Base-by-base conservation (phyloP, 306 rosid species). In the Castanea crenata region DNA sequence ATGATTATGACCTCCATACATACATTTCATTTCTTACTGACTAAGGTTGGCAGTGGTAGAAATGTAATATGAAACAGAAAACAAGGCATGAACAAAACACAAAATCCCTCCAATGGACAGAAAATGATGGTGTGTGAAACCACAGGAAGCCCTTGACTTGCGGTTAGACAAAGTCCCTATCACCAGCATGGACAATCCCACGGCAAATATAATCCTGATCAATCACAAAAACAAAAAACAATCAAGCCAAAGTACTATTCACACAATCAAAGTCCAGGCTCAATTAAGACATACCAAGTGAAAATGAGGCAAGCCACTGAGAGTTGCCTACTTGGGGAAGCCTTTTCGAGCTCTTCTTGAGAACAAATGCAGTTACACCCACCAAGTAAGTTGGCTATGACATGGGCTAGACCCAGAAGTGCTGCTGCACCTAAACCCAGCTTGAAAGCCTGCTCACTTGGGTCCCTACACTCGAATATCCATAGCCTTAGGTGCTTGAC, bases 381-480 rank as follows among this genome's bases (percentile, higher is more conserved):
- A 73, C 94, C 97, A 11, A 95, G 83, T 83, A 95, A 82, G 78
- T 90, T 95, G 25, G 91, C 87, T 68, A 93, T 82, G 3, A 88
- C 82, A 86, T 95, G 99, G 1, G 98, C 90, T 54, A 88, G 38
- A 32, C 77, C 86, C 90, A 95, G 67, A 59, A 95, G 88, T 35
- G 74, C 85, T 27, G 92, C 94, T 69, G 98, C 98, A 23, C 84
- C 93, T 44, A 93, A 79, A 29, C 98, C 99, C 11, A 91, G 80
- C 91, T 86, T 87, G 88, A 91, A 95, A 32, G 99, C 98, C 55
- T 85, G 83, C 25, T 85, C 87, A 67, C 98, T 95, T 79, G 99
- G 99, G 11, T 95, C 88, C 85, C 90, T 90, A 72, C 99, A 95
- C 88, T 95, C 99, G 63, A 95, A 95, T 83, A 95, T 90, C 96